Percentiles rank a stretch among this genome's conserved stretches.
Evolutionary conservation across 2,329 filamentous ascomycete species (phyloP).

Genomic region (Plectosphaerella sp.): DNA sequence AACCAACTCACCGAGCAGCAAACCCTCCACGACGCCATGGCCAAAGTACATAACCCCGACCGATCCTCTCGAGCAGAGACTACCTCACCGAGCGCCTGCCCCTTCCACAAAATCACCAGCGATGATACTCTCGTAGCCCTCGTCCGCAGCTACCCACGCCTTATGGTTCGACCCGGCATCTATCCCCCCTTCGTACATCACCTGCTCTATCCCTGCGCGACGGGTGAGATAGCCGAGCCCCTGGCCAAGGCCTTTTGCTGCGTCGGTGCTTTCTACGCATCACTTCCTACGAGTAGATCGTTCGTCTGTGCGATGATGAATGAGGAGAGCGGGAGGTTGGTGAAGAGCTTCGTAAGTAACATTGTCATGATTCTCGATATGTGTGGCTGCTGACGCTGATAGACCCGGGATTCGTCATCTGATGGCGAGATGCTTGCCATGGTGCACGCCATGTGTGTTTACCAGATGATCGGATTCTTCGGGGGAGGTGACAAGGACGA

Average conservation of each 20-base stretch:
- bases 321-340: constrained; percentile 6
- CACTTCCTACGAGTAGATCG: constrained; percentile 1
- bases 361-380: background rate
- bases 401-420: background rate
- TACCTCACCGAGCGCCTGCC: background rate
- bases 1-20: background rate
- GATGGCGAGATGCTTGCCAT: constrained; percentile 2
- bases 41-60: background rate
- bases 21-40: background rate
- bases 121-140: constrained; percentile 6
- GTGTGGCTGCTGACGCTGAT: background rate
- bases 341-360: constrained; percentile 1
- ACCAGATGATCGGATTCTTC: constrained; percentile 10
- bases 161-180: constrained; percentile 6
- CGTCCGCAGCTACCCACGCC: constrained; percentile 5
- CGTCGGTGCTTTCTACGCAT: constrained; percentile 3
- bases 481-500: constrained; percentile 3
- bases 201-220: constrained; percentile 7
- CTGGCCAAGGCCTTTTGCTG: constrained; percentile 2
- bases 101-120: background rate
- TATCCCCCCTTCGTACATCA: constrained; percentile 11
- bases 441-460: constrained; percentile 10
- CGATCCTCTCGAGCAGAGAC: background rate
- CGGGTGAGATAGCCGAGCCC: constrained; percentile 7
- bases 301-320: constrained; percentile 4